phyloP scores from a whole-genome alignment of 2,329 filamentous ascomycete species.

The Penicillium sp. region DNA sequence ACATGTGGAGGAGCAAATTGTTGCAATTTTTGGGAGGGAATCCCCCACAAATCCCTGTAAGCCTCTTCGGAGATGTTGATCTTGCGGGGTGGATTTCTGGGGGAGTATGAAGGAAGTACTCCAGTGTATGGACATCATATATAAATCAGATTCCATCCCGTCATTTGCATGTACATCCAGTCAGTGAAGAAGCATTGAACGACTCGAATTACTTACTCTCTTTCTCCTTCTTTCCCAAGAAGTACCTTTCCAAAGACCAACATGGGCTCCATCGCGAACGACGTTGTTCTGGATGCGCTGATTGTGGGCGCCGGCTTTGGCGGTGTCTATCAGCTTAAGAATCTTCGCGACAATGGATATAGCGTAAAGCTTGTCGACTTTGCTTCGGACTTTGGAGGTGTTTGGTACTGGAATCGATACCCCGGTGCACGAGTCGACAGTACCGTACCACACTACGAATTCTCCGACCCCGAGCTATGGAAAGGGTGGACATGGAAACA shows the following conservation, averaged over 20 bases:
- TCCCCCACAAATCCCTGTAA: neutral
- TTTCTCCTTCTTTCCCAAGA: neutral
- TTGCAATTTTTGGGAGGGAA: neutral
- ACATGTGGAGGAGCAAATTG: neutral
- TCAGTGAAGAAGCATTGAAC: neutral
- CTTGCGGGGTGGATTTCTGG: neutral
- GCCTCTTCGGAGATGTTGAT: neutral
- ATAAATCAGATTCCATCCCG: neutral
- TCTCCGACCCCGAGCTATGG: conserved; percentile 51
- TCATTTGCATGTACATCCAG: neutral
- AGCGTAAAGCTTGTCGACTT: conserved; percentile 42
- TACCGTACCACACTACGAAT: conserved; percentile 55
- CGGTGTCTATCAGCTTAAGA: conserved; percentile 39
- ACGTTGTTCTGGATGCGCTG: conserved; percentile 33
- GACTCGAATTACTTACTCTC: neutral
- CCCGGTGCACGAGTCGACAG: conserved; percentile 47
- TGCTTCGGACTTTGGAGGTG: conserved; percentile 41
- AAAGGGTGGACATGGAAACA: conserved; percentile 47
- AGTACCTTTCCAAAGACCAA: neutral
- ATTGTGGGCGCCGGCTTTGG: conserved; percentile 45
- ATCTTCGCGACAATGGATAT: conserved; percentile 39
- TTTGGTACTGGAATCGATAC: conserved; percentile 49
- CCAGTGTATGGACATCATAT: neutral
- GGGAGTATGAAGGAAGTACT: neutral
- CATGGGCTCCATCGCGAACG: conserved; percentile 4